Conservation (phyloP, 73 alveolate species). For the Symbiodinium natans region DNA sequence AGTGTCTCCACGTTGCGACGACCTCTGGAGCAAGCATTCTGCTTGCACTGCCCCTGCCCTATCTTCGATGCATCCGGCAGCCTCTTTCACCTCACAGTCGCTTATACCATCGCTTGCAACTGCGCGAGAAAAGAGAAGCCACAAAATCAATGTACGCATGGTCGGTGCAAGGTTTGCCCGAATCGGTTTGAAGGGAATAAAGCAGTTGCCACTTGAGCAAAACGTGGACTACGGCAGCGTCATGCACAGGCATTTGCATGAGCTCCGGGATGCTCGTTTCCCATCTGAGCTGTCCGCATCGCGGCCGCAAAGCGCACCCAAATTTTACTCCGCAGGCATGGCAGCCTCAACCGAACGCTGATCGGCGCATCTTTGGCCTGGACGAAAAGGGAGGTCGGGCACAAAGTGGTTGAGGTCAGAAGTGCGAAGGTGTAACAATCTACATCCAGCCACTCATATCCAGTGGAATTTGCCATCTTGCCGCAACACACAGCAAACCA, state of each 20-base stretch:
- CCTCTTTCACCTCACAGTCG: constrained; percentile 24
- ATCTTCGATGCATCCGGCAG: neutral
- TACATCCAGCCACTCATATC: too few species aligned
- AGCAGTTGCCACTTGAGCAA: constrained; percentile 7
- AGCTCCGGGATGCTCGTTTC: neutral
- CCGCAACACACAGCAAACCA: too few species aligned
- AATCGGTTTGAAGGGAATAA: constrained; percentile 1
- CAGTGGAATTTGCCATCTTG: too few species aligned
- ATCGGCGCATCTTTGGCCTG: neutral
- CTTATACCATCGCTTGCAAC: too few species aligned
- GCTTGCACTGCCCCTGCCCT: constrained; percentile 31
- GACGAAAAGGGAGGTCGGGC: neutral
- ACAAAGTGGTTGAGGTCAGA: too few species aligned
- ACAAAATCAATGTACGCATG: neutral
- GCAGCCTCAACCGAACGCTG: neutral
- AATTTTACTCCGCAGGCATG: neutral
- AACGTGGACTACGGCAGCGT: neutral
- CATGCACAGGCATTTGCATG: neutral
- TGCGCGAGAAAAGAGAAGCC: neutral
- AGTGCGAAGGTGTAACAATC: too few species aligned
- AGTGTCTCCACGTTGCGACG: neutral
- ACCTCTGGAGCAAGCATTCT: constrained; percentile 52
- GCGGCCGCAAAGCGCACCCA: neutral
- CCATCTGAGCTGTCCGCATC: neutral
- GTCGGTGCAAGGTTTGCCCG: constrained; percentile 21